A percentile compares a stretch with the other conserved stretches of the same genome.
These are phyloP conservation scores for Niveomyces coronatus DNA, from an alignment of 2,329 filamentous ascomycete species.

Conservation along the genomic window DNA sequence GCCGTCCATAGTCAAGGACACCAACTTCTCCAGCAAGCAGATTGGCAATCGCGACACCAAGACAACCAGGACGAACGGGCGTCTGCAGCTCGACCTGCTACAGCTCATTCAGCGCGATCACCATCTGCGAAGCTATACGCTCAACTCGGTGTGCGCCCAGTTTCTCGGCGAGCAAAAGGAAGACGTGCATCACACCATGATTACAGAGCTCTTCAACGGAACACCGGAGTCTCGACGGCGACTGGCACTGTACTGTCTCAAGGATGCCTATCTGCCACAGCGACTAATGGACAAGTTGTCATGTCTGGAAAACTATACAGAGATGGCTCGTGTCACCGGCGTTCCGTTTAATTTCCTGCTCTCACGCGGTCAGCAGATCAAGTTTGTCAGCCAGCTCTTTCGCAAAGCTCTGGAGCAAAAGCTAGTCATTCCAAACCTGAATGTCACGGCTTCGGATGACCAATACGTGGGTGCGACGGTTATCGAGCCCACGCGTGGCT, in stretches of 20 bases:
- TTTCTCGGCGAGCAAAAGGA: conserved; percentile 97
- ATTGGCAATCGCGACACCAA: conserved; percentile 96
- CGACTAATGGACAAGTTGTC: conserved; percentile 94
- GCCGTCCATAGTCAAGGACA: conserved; percentile 61
- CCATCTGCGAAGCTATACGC: conserved; percentile 88
- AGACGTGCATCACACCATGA: conserved; percentile 98
- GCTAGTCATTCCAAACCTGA: conserved; percentile 84
- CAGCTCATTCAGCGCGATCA: conserved; percentile 92
- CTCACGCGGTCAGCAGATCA: conserved; percentile 88
- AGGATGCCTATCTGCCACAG: conserved; percentile 93
- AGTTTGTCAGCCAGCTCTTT: conserved; percentile 95
- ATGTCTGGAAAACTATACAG: conserved; percentile 97
- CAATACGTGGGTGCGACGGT: conserved; percentile 97
- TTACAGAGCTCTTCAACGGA: conserved; percentile 94
- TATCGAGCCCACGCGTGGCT: conserved; percentile 87
- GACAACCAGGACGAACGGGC: conserved; percentile 85
- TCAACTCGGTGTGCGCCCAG: conserved; percentile 92
- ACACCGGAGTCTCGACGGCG: conserved; percentile 85
- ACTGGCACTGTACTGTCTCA: conserved; percentile 90
- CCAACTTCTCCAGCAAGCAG: conserved; percentile 94
- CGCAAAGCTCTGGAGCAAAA: conserved; percentile 89
- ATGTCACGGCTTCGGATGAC: conserved; percentile 61
- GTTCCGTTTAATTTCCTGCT: conserved; percentile 95
- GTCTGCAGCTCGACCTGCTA: conserved; percentile 86
- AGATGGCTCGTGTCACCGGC: conserved; percentile 98